Base-by-base conservation (phyloP, 169 alveolate species). In the Plasmodium malariae region DNA sequence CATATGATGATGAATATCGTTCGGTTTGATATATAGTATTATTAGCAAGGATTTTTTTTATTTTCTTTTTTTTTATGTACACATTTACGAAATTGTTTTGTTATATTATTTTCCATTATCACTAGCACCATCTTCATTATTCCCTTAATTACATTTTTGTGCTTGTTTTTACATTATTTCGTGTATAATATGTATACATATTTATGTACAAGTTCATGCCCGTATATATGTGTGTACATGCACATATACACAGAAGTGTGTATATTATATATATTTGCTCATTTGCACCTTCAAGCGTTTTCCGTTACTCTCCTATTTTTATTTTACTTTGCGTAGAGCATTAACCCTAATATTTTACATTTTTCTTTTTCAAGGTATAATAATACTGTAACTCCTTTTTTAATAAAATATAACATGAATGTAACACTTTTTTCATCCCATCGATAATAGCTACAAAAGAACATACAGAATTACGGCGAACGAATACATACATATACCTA, bases 1-100 rank as follows among this genome's bases (percentile, higher is more conserved):
- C 87, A n/a, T 30, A 85, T 32, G 90, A 80, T 24, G 92, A 85
- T 7, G 92, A 85, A 40, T 85, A 63, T 85, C 92, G 92, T 37
- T 85, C 92, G 12, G 86, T 85, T 37, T 85, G 70, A 71, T 57
- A 11, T 43, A 21, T 32, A 62, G 28, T 59, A 12, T 49, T 17
- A 59, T 59, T 59, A 6, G 36, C 32, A 68, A 28, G 3, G n/a
- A 30, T 48, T n/a, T 51, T 32, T 49, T 65, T 51, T 67, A 17
- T 55, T 73, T 55, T 45, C 26, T 34, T 73, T 73, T 67, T 62
- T 63, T 60, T 60, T 76, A 57, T 72, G 68, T 36, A 28, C 34
- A 19, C 28, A 24, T 51, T 32, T 1, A 60, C 37, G 32, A 72
- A 28, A n/a, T n/a, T 49, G 17, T 45, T 24, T 21, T 21, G 4